Conservation (phyloP, 2,329 filamentous ascomycete species). For the Blastomyces emzantsi region DNA sequence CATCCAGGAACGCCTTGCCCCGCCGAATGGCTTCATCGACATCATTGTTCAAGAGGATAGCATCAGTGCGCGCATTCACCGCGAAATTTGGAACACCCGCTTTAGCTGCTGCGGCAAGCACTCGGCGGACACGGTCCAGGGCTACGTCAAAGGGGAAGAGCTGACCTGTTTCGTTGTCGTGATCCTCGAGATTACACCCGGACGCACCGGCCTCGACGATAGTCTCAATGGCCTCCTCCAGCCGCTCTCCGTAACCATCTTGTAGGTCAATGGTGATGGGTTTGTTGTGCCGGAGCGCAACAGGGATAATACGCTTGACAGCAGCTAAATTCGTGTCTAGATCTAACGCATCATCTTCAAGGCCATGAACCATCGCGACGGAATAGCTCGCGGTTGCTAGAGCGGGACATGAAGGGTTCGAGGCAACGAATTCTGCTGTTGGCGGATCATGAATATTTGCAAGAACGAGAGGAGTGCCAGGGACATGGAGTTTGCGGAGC, state of each 20-base stretch:
- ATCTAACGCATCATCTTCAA: constrained; percentile 43
- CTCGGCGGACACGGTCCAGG: constrained; percentile 37
- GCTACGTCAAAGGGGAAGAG: constrained; percentile 40
- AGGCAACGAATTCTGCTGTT: constrained; percentile 39
- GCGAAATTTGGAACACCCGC: constrained; percentile 48
- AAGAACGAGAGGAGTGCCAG: constrained; percentile 44
- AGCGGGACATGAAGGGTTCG: constrained; percentile 28
- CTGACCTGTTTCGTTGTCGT: constrained; percentile 29
- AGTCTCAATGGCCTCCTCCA: constrained; percentile 38
- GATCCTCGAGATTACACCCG: constrained; percentile 54
- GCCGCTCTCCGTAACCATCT: constrained; percentile 48
- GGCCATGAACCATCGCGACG: constrained; percentile 40
- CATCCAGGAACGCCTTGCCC: constrained; percentile 49
- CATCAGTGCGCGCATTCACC: constrained; percentile 51
- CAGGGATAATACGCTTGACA: constrained; percentile 38
- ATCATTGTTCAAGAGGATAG: constrained; percentile 35
- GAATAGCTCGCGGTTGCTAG: constrained; percentile 46
- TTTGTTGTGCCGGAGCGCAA: constrained; percentile 34
- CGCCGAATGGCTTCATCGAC: constrained; percentile 45
- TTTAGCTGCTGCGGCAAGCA: constrained; percentile 23
- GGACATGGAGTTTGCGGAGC: constrained; percentile 38
- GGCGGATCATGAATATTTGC: constrained; percentile 48
- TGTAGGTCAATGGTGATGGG: constrained; percentile 52
- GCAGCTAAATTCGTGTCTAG: constrained; percentile 45
- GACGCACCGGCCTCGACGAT: constrained; percentile 44